Base-by-base conservation (phyloP, 1,284 basidiomycete species). In the Pseudozyma sp. region DNA sequence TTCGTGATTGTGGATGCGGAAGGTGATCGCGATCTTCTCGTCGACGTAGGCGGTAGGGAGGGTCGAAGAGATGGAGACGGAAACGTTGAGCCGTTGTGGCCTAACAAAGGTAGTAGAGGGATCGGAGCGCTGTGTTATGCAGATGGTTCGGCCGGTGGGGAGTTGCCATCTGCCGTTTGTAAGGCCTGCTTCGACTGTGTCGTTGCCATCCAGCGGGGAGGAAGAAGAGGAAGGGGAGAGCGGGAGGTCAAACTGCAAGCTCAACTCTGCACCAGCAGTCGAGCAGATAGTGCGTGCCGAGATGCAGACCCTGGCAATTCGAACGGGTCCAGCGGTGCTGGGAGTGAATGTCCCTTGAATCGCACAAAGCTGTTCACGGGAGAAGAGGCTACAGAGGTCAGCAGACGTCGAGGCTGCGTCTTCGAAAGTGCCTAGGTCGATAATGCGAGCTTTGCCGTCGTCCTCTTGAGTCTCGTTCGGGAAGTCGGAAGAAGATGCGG, bases 1-100 rank as follows among this genome's bases (percentile, higher is more conserved):
- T 14, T 74, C 75, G 11, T 52, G 14, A 39, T 77, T 77, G 13
- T n/a, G 12, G 19, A 74, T n/a, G 2, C 12, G 13, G 16, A 76
- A 18, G 16, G 21, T 47, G 47, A 76, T 14, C 4, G 65, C 54
- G 14, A 73, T 45, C 1, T 44, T 8, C 25, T 76, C 70, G 52
- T 76, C 73, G 5, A 76, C 39, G 36, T 59, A 72, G 2, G 40
- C 52, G 8, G 8, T 19, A 11, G 19, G 19, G 3, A 40, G 10
- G 1, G 52, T 5, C 3, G 44, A 7, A 19, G 48, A 16, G 34
- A 52, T 34, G 18, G 47, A 11, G 13, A 73, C 25, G 5, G 47
- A 31, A 11, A 76, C 40, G 44, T 56, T 38, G 52, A 65, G 60
- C 1, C 38, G 42, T 34, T 54, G 21, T 5, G 60, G 51, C 34